These are phyloP conservation scores for Fusarium globosum DNA, from an alignment of 2,329 filamentous ascomycete genomes.

Conservation along the genomic window DNA sequence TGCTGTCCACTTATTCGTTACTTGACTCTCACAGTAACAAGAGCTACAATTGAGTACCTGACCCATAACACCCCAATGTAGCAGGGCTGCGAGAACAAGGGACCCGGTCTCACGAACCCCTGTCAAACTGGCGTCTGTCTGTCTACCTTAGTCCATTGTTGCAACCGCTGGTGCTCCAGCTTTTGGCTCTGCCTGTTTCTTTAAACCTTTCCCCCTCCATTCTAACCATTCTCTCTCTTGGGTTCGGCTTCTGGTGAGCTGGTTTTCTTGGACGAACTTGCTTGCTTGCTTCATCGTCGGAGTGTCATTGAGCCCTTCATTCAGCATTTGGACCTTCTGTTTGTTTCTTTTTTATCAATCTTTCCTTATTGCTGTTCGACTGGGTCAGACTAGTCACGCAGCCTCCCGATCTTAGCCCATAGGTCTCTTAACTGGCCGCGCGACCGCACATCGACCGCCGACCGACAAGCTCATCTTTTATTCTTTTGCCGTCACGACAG, in stretches of 20 bases:
- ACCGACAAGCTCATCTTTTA: conserved; percentile 14
- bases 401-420: conserved; percentile 23
- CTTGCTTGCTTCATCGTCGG: conserved; percentile 24
- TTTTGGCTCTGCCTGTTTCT: conserved; percentile 43
- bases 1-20: conserved; percentile 26
- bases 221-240: conserved; percentile 33
- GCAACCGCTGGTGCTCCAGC: conserved; percentile 43
- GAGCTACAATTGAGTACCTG: conserved; percentile 26
- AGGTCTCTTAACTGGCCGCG: conserved; percentile 36
- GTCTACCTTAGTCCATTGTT: conserved; percentile 43
- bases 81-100: conserved; percentile 39
- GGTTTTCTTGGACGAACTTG: conserved; percentile 24
- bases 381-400: conserved; percentile 24
- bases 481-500: conserved; percentile 14
- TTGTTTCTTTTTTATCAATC: conserved; percentile 5
- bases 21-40: conserved; percentile 24
- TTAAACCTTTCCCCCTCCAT: conserved; percentile 50
- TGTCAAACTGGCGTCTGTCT: conserved; percentile 41
- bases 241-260: conserved; percentile 35
- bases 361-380: conserved; percentile 1
- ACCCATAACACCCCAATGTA: conserved; percentile 35
- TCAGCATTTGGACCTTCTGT: conserved; percentile 7
- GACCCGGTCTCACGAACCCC: conserved; percentile 38
- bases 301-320: conserved; percentile 21
- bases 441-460: conserved; percentile 25